Percentiles rank a stretch among this genome's conserved stretches.
phyloP scores from a whole-genome alignment of 495 filamentous ascomycete species.

The Bacidia gigantensis region DNA sequence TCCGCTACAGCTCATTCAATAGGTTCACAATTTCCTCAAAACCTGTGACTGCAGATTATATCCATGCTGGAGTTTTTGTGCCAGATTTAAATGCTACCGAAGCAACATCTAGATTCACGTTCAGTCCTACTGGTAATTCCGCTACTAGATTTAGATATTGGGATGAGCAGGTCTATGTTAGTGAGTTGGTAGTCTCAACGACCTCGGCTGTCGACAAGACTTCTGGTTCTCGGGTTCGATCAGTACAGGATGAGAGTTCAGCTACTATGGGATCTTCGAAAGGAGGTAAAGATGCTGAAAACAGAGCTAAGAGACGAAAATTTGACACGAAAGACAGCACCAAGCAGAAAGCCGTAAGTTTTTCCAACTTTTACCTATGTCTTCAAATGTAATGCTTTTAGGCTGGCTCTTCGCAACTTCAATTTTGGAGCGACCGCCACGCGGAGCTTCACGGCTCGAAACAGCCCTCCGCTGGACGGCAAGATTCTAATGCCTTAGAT shows the following conservation, averaged over 20 bases:
- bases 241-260: conserved; percentile 16
- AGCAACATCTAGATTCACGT: conserved; percentile 49
- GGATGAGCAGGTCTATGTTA: conserved; percentile 68
- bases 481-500: background rate
- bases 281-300: conserved; percentile 27
- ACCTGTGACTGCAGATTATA: conserved; percentile 60
- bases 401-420: conserved; percentile 51
- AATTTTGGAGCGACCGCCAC: conserved; percentile 80
- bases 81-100: conserved; percentile 47
- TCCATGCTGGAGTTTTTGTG: conserved; percentile 81
- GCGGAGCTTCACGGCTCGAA: conserved; percentile 62
- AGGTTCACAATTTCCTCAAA: conserved; percentile 79
- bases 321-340: conserved; percentile 33
- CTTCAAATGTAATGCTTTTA: conserved; percentile 15
- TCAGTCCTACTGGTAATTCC: conserved; percentile 57
- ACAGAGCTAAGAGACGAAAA: conserved; percentile 55
- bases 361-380: background rate
- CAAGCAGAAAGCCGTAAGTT: conserved; percentile 36
- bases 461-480: conserved; percentile 6
- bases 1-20: conserved; percentile 58
- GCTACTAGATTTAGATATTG: conserved; percentile 65
- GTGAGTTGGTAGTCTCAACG: conserved; percentile 46
- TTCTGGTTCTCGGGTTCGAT: conserved; percentile 19
- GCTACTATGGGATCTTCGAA: conserved; percentile 13
- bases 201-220: conserved; percentile 21